Percentiles rank a stretch among this genome's conserved stretches.
Evolutionary conservation across 1,139 yeast species (phyloP).

Genomic region (Protomyces pachydermus): DNA sequence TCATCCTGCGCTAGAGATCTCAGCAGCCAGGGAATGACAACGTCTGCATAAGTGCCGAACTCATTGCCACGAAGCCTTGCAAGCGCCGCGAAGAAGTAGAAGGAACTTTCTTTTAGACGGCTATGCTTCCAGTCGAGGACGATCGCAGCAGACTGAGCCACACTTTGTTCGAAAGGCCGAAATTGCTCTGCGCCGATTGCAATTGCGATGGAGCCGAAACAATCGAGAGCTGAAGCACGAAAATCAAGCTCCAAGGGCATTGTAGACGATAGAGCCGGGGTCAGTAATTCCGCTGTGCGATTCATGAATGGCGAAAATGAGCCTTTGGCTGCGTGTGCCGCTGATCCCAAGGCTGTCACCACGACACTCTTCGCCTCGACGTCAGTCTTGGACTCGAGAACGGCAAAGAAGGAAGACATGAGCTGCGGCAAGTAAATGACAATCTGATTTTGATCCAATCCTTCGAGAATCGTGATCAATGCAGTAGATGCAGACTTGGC

Average conservation of each 20-base stretch:
- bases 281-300: conserved; percentile 71
- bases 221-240: conserved; percentile 81
- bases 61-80: conserved; percentile 92
- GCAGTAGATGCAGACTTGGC: conserved; percentile 90
- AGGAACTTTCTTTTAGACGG: conserved; percentile 89
- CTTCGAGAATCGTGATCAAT: conserved; percentile 85
- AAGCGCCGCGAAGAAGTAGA: conserved; percentile 89
- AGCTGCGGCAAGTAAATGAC: conserved; percentile 79
- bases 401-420: conserved; percentile 79
- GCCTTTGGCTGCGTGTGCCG: conserved; percentile 92
- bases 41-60: conserved; percentile 78
- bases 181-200: conserved; percentile 92
- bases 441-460: conserved; percentile 75
- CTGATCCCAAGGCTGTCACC: conserved; percentile 93
- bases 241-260: conserved; percentile 40
- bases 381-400: conserved; percentile 46
- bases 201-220: conserved; percentile 89
- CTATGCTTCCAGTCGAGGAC: conserved; percentile 74
- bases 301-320: conserved; percentile 80
- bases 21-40: conserved; percentile 77
- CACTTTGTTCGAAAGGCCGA: conserved; percentile 77
- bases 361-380: conserved; percentile 47
- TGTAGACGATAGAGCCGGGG: conserved; percentile 56
- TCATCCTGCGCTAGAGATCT: conserved; percentile 72
- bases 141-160: conserved; percentile 80